phyloP scores from a whole-genome alignment of 306 rosid species.

The Psophocarpus tetragonolobus region DNA sequence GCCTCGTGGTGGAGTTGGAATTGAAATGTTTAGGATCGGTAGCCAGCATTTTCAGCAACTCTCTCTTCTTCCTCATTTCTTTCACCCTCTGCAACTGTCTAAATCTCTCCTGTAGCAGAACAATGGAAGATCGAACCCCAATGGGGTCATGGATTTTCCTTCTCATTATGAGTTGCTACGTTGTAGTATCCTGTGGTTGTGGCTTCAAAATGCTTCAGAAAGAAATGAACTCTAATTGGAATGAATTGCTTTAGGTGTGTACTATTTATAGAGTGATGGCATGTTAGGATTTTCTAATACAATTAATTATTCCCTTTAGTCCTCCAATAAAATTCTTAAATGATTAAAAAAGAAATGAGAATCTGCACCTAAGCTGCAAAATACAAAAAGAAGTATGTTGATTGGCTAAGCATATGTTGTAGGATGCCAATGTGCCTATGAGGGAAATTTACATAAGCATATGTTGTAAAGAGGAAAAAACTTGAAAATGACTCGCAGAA shows the following conservation, averaged over 20 bases:
- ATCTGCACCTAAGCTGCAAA: conserved; percentile 60
- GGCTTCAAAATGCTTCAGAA: neutral
- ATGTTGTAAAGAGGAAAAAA: conserved; percentile 35
- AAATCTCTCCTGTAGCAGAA: conserved; percentile 80
- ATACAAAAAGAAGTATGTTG: conserved; percentile 70
- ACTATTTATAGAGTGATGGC: conserved; percentile 31
- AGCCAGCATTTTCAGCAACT: conserved; percentile 41
- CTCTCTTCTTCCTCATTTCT: conserved; percentile 76
- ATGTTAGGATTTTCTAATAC: conserved; percentile 33
- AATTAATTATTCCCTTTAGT: conserved; percentile 10
- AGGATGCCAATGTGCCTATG: conserved; percentile 23
- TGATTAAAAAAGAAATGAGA: conserved; percentile 53
- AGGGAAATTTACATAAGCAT: conserved; percentile 41
- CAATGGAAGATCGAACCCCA: conserved; percentile 60
- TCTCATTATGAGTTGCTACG: conserved; percentile 37
- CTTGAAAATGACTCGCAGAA: conserved; percentile 52
- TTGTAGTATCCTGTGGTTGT: neutral
- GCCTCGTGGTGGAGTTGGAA: conserved; percentile 32
- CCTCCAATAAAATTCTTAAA: conserved; percentile 42
- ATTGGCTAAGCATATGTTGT: conserved; percentile 50
- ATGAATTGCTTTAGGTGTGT: conserved; percentile 22
- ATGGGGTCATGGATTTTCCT: conserved; percentile 44
- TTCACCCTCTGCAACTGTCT: conserved; percentile 72
- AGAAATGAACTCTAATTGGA: conserved; percentile 1
- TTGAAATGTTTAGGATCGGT: conserved; percentile 33